Percentiles rank a stretch among this genome's conserved stretches.
phyloP scores from a whole-genome alignment of 73 alveolate species.

The Loxodes magnus region DNA sequence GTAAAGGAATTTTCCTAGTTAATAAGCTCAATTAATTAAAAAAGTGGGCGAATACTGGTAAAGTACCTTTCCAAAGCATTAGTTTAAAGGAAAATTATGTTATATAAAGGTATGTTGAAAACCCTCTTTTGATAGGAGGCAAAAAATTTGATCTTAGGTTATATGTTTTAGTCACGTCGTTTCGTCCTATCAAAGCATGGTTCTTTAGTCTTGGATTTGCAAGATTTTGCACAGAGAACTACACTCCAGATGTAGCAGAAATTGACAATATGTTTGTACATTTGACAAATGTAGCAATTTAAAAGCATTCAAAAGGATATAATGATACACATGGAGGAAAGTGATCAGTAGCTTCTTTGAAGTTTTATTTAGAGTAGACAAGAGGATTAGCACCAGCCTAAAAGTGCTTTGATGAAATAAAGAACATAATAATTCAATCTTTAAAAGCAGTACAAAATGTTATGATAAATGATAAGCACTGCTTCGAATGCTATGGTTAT shows the following conservation, averaged over 20 bases:
- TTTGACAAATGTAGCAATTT: constrained; percentile 91
- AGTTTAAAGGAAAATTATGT: constrained; percentile 84
- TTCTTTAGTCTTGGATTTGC: constrained; percentile 67
- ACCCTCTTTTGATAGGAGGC: constrained; percentile 93
- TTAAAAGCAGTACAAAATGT: constrained; percentile 67
- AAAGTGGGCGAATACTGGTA: constrained; percentile 35
- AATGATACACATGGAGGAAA: constrained; percentile 86
- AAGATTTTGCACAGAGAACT: constrained; percentile 83
- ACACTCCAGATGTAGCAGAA: constrained; percentile 86
- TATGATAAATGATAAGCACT: constrained; percentile 96
- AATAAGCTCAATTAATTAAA: constrained; percentile 68
- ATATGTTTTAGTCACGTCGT: constrained; percentile 56
- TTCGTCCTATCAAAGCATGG: constrained; percentile 82
- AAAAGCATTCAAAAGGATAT: constrained; percentile 89
- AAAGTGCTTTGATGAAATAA: constrained; percentile 87
- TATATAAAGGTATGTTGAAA: constrained; percentile 77
- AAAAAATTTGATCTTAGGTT: constrained; percentile 93
- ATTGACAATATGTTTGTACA: constrained; percentile 87
- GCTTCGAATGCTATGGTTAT: constrained; percentile 98
- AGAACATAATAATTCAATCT: constrained; percentile 63
- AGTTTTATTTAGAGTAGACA: constrained; percentile 68
- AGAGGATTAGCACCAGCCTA: constrained; percentile 66
- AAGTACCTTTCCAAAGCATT: constrained; percentile 60
- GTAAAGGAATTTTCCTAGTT: constrained; percentile 95
- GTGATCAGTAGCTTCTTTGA: constrained; percentile 52